phyloP scores from a whole-genome alignment of 2,329 filamentous ascomycete genomes.

The Thelonectria rubi region DNA sequence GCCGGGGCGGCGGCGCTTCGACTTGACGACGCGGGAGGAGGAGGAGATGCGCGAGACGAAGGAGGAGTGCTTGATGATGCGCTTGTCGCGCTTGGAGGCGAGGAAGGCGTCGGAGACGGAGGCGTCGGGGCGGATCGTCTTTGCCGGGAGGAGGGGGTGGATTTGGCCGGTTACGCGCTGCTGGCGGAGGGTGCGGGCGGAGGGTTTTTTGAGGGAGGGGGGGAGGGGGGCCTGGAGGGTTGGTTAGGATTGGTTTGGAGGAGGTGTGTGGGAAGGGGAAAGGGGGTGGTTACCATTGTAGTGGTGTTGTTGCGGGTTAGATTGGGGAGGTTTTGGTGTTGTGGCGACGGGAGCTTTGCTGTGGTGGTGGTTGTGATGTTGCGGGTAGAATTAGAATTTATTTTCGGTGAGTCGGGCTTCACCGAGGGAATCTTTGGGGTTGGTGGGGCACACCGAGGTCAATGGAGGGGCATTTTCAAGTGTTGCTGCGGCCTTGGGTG shows the following conservation, averaged over 20 bases:
- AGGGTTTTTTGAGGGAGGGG: conserved; percentile 61
- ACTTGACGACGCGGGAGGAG: conserved; percentile 19
- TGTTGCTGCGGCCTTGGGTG: background rate
- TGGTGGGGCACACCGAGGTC: conserved; percentile 39
- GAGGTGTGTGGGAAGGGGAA: accelerated
- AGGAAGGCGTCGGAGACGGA: conserved; percentile 67
- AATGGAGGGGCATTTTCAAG: conserved; percentile 37
- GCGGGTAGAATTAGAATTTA: conserved; percentile 26
- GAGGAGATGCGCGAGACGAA: conserved; percentile 58
- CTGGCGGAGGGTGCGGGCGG: conserved; percentile 65
- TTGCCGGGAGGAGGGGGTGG: conserved; percentile 61
- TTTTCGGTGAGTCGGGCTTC: conserved; percentile 39
- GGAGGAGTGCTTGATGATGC: conserved; percentile 79
- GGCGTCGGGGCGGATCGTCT: conserved; percentile 61
- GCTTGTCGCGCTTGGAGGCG: conserved; percentile 84
- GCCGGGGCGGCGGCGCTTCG: conserved; percentile 62
- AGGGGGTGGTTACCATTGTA: conserved; percentile 30
- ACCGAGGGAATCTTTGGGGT: conserved; percentile 25
- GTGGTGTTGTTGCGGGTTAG: background rate
- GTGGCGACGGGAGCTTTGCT: background rate
- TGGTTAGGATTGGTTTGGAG: background rate
- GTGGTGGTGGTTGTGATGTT: background rate
- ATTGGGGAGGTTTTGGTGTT: background rate
- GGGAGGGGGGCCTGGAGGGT: conserved; percentile 43
- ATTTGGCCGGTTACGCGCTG: conserved; percentile 59